Evolutionary conservation across 2,329 filamentous ascomycete species (phyloP).

Genomic region (Exophiala calicioides): DNA sequence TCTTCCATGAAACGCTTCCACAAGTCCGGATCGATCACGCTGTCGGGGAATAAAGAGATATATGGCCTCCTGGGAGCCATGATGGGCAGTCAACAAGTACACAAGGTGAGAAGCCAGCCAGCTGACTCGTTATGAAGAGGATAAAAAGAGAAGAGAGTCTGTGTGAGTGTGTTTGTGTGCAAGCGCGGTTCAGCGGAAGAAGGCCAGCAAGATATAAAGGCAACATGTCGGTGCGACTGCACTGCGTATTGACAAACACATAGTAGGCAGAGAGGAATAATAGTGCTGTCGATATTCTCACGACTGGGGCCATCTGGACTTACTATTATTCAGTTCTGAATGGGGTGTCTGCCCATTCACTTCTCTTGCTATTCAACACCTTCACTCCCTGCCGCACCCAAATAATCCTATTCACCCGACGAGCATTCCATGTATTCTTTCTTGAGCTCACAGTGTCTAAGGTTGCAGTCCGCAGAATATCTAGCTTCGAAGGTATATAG

Average conservation of each 20-base stretch:
- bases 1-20: constrained; percentile 24
- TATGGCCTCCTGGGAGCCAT: constrained; percentile 17
- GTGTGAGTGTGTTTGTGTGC: not conserved
- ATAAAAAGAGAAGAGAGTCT: constrained; percentile 1
- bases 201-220: no score
- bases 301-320: constrained; percentile 16
- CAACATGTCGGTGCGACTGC: not conserved
- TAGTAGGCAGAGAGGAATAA: constrained; percentile 3
- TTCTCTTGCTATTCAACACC: constrained; percentile 19
- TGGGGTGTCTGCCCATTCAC: constrained; percentile 5
- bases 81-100: constrained; percentile 1
- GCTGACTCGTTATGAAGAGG: not conserved
- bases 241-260: constrained; percentile 6
- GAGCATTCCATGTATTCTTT: constrained; percentile 11
- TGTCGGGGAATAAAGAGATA: constrained; percentile 8
- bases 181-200: no score
- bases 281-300: constrained; percentile 1
- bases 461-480: constrained; percentile 1
- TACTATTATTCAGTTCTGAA: constrained; percentile 16
- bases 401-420: constrained; percentile 2
- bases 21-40: constrained; percentile 14
- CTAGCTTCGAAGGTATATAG: not conserved
- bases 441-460: not conserved
- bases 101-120: constrained; percentile 2
- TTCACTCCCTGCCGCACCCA: constrained; percentile 23